A percentile compares a stretch with the other conserved stretches of the same genome.
Evolutionary conservation across 2,329 filamentous ascomycete species (phyloP).

Genomic region (Botrytis tulipae): DNA sequence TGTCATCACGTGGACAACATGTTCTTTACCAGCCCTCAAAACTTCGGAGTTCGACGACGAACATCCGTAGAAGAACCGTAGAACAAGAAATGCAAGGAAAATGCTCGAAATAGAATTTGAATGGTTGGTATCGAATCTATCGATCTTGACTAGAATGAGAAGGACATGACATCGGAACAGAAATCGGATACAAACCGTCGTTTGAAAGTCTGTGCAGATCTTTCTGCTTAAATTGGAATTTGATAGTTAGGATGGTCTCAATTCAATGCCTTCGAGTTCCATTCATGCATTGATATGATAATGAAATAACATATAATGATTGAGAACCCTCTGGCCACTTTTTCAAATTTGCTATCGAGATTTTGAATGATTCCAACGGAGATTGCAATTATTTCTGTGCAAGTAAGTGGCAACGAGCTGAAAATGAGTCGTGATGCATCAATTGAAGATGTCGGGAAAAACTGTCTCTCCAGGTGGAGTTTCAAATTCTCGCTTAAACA

Average conservation of each 20-base stretch:
- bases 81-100: constrained; percentile 8
- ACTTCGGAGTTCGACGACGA: not conserved
- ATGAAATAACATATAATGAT: constrained; percentile 14
- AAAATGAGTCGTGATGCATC: constrained; percentile 8
- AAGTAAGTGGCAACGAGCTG: not conserved
- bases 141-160: not conserved
- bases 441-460: not conserved
- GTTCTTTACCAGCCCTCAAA: not conserved
- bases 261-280: not conserved
- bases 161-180: not conserved
- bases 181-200: not conserved
- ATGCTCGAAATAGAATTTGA: not conserved
- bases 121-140: not conserved
- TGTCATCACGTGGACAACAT: constrained; percentile 10
- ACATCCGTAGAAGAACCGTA: constrained; percentile 6
- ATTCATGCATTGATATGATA: constrained; percentile 13
- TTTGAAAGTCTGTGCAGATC: not conserved
- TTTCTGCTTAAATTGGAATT: constrained; percentile 1
- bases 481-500: constrained; percentile 13
- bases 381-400: constrained; percentile 6
- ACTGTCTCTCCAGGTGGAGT: not conserved
- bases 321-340: not conserved
- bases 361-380: not conserved
- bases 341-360: constrained; percentile 3
- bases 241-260: not conserved